These are phyloP conservation scores for Noccaea caerulescens DNA, from an alignment of 345 rosid genomes.

Conservation along the genomic window DNA sequence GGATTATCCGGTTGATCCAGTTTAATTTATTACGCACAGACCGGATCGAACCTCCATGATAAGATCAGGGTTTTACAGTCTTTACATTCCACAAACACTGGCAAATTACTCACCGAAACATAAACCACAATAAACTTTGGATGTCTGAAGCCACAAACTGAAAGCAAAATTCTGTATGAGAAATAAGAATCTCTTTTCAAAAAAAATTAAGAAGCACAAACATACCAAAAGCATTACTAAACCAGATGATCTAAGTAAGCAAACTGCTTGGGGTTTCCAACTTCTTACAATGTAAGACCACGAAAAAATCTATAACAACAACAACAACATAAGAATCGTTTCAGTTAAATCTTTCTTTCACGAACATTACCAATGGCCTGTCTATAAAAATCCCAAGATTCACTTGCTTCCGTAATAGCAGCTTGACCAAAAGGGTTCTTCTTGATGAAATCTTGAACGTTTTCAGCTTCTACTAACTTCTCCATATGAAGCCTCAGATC, in stretches of 20 bases:
- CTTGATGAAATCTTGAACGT: conserved; percentile 62
- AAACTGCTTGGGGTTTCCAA: background rate
- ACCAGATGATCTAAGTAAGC: background rate
- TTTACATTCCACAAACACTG: background rate
- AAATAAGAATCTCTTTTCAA: background rate
- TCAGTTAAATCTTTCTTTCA: background rate
- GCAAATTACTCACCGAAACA: background rate
- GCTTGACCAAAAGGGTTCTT: conserved; percentile 75
- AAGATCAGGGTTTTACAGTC: background rate
- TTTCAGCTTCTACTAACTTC: conserved; percentile 54
- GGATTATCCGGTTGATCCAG: no score
- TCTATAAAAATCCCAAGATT: conserved; percentile 66
- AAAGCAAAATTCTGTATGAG: background rate
- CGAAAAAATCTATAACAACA: background rate
- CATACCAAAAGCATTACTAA: background rate
- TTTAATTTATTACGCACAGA: no score
- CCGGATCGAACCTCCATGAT: no score
- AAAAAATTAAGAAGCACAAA: background rate
- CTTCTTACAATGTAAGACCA: background rate
- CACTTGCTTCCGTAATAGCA: conserved; percentile 58
- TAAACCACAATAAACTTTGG: background rate
- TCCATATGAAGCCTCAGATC: conserved; percentile 73
- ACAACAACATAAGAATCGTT: background rate
- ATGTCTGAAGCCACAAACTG: background rate
- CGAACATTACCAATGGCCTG: conserved; percentile 33